Conservation (phyloP, 768 basidiomycete genomes). For the Termitomyces eurrhizus region DNA sequence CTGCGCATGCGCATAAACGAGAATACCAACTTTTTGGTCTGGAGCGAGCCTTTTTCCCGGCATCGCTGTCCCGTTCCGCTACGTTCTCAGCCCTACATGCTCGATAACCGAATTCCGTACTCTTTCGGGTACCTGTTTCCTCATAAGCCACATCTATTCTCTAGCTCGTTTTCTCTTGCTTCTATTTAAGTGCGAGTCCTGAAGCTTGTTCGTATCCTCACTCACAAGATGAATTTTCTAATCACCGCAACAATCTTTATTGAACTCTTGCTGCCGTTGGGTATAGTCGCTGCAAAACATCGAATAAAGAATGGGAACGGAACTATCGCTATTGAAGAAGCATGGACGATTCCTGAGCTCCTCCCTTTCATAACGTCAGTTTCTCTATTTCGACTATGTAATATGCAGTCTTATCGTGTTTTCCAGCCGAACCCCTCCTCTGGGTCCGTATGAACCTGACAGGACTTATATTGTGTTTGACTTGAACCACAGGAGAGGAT, state of each 20-base stretch:
- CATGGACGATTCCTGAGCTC: slow-evolving; percentile 34
- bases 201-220: not conserved
- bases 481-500: slow-evolving; percentile 22
- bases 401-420: not conserved
- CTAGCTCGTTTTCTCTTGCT: not conserved
- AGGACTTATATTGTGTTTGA: not conserved
- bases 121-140: not conserved
- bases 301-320: slow-evolving; percentile 29
- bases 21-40: not conserved
- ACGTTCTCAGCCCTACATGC: not conserved
- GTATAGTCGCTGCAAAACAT: slow-evolving; percentile 12
- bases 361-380: slow-evolving; percentile 22
- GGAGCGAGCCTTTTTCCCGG: not conserved
- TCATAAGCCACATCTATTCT: not conserved
- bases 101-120: not conserved
- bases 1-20: not conserved
- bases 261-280: not conserved
- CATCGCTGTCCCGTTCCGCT: not conserved
- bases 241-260: not conserved
- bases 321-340: slow-evolving; percentile 36
- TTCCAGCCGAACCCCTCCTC: slow-evolving; percentile 16
- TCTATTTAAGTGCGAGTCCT: not conserved
- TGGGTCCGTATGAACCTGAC: slow-evolving; percentile 15
- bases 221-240: not conserved
- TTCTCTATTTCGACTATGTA: not conserved